Percentiles rank a stretch among this genome's conserved stretches.
Evolutionary conservation across 2,329 filamentous ascomycete species (phyloP).

Genomic region (Madurella mycetomatis): DNA sequence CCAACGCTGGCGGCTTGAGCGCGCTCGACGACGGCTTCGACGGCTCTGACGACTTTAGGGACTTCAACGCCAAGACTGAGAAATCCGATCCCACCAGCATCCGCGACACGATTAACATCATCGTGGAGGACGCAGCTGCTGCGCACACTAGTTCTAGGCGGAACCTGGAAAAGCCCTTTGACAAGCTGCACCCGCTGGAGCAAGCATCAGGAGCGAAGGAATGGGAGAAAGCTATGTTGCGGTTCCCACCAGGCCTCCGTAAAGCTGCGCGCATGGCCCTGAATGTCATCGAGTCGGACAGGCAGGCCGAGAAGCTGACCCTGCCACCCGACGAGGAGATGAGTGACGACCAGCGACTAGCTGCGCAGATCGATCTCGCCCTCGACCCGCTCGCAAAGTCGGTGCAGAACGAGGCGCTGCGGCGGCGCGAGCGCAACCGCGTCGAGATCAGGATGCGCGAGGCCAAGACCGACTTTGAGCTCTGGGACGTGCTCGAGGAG

Average conservation of each 20-base stretch:
- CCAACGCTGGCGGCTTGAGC: not conserved
- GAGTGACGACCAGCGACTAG: slow-evolving; percentile 20
- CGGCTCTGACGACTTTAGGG: not conserved
- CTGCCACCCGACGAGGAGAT: slow-evolving; percentile 20
- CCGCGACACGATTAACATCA: slow-evolving; percentile 22
- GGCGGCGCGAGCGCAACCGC: slow-evolving; percentile 44
- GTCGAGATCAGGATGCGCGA: slow-evolving; percentile 51
- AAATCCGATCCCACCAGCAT: slow-evolving; percentile 4
- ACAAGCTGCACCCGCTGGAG: slow-evolving; percentile 17
- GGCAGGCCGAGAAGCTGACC: not conserved
- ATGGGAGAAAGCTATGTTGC: slow-evolving; percentile 34
- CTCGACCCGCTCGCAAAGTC: slow-evolving; percentile 26
- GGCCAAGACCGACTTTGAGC: slow-evolving; percentile 56
- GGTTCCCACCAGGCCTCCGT: slow-evolving; percentile 39
- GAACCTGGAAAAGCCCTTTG: slow-evolving; percentile 15
- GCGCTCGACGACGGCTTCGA: no score
- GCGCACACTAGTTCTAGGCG: slow-evolving; percentile 9
- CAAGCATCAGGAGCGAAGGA: slow-evolving; percentile 27
- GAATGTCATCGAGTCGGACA: slow-evolving; percentile 30
- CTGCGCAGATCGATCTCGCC: slow-evolving; percentile 15
- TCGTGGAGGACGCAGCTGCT: slow-evolving; percentile 29
- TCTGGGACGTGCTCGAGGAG: slow-evolving; percentile 63
- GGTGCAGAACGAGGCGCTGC: slow-evolving; percentile 38
- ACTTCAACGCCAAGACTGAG: not conserved
- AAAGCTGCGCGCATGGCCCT: slow-evolving; percentile 37